Base-by-base conservation (phyloP, 148 eudicot genomes). In the Linanthus parryae region DNA sequence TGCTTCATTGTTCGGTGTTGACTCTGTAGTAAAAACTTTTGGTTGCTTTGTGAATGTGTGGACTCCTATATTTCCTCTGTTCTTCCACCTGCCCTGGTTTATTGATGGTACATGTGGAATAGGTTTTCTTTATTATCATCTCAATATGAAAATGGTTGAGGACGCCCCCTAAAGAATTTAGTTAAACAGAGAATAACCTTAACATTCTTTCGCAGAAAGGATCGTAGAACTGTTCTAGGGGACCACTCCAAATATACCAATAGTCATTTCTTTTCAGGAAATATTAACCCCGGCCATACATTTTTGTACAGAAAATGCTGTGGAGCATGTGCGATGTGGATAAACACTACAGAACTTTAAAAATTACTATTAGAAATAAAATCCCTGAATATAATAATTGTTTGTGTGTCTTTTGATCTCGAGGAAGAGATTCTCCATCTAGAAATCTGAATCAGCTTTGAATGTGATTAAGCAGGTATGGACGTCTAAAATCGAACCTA, bases 401-500 rank as follows among this genome's bases (percentile, higher is more conserved):
- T 8, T 17, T 16, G 17, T 2, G 6, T 15, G 46, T 4, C 7
- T 16, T 17, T 42, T 45, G 14, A 25, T 26, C 8, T 17, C 12
- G 24, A 14, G 30, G 28, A 52, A 34, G 18, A 5, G 23, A 21
- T 19, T 13, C 17, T 18, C 4, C 15, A 8, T 40, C 15, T 7
- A 41, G 5, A 22, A 13, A 48, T 57, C 50, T 63, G 31, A 63
- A 35, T 5, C 16, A 48, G 41, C 37, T 21, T 26, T 15, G 50
- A 16, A 11, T 55, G 50, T 27, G 56, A 23, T 3, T 58, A 60
- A 56, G 21, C 90, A 89, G 97, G 57, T 89, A 27, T 89, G 90
- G 97, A 69, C 53, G 26, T 66, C 90, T 14, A 82, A 79, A 19
- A 68, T 89, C 52, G 70, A 71, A 61, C 87, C 80, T 15, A 54